Evolutionary conservation across 2,329 filamentous ascomycete species (phyloP).

Genomic region (Periglandula ipomoeae): DNA sequence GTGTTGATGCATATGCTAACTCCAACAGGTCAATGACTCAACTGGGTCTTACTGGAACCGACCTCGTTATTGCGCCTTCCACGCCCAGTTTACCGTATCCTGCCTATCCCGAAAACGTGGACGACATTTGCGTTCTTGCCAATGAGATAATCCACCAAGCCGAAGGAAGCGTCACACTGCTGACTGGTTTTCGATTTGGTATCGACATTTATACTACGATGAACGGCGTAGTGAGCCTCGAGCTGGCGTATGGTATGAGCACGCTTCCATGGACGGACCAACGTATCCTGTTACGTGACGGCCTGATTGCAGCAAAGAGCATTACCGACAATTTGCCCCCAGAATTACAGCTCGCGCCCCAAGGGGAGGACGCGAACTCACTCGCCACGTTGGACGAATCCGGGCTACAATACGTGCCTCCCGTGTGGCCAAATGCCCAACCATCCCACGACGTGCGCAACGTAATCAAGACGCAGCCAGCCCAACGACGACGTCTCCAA

Average conservation of each 20-base stretch:
- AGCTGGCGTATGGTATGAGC: constrained; percentile 72
- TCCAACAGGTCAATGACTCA: constrained; percentile 61
- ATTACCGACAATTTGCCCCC: constrained; percentile 58
- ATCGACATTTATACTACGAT: constrained; percentile 74
- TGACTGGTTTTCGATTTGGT: constrained; percentile 75
- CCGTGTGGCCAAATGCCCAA: constrained; percentile 36
- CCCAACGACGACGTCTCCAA: constrained; percentile 51
- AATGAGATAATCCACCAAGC: constrained; percentile 64
- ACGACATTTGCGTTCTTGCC: constrained; percentile 71
- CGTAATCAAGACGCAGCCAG: constrained; percentile 38
- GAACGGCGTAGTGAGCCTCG: constrained; percentile 67
- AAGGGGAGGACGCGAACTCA: constrained; percentile 25
- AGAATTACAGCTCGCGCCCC: constrained; percentile 51
- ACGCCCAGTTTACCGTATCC: constrained; percentile 71
- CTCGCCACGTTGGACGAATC: constrained; percentile 33
- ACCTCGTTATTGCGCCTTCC: constrained; percentile 66
- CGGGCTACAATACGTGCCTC: constrained; percentile 42
- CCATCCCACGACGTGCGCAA: constrained; percentile 42
- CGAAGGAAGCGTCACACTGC: constrained; percentile 54
- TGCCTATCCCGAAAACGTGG: constrained; percentile 69
- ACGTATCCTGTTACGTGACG: constrained; percentile 60
- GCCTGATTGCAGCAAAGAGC: constrained; percentile 59
- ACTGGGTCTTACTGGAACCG: constrained; percentile 60
- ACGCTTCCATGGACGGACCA: constrained; percentile 73
- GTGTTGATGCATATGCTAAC: not conserved